Base-by-base conservation (phyloP, 202 grass and related monocot species). In the Alloteropsis angusta region DNA sequence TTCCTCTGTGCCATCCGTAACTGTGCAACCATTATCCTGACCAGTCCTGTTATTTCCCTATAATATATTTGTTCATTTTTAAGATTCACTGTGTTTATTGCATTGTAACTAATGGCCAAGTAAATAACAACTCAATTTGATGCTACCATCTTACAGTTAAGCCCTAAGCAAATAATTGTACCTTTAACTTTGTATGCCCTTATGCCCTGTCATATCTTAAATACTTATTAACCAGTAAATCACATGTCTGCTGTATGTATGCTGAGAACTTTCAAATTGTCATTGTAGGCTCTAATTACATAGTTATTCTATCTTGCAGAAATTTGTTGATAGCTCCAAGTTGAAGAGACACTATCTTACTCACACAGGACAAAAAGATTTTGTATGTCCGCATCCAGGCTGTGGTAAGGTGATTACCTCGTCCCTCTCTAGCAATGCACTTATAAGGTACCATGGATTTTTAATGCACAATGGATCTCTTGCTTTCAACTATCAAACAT, bases 241-340 rank as follows among this genome's bases (percentile, higher is more conserved):
- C 25, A 38, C 5, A 54, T 0, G 0, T 7, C 54, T 26, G 54
- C 37, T 84, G 3, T 60, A 58, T 30, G 3, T 69, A 55, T 47
- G 7, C 28, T 46, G 7, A 7, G 7, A 49, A 36, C 7, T 55
- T 41, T 46, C 36, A 22, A 61, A 42, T 1, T 65, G 15, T 69
- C 0, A 53, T 10, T 74, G 12, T 34, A 28, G 5, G 45, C 25
- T 34, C 19, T 60, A 28, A 17, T 63, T 61, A 46, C 37, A 0
- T 39, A 1, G 26, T 60, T 68, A 0, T n/a, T 83, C 50, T 83
- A 0, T 65, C 52, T 45, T 82, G 79, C 89, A 97, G 94, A 97
- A 94, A 92, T 97, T 97, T 83, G 77, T 75, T 55, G 94, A 97
- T 61, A 94, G 91, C 83, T 97, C 94, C 59, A 94, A 97, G 89